A percentile compares a stretch with the other conserved stretches of the same genome.
Evolutionary conservation across 768 basidiomycete species (phyloP).

Genomic region (Russula emetica): DNA sequence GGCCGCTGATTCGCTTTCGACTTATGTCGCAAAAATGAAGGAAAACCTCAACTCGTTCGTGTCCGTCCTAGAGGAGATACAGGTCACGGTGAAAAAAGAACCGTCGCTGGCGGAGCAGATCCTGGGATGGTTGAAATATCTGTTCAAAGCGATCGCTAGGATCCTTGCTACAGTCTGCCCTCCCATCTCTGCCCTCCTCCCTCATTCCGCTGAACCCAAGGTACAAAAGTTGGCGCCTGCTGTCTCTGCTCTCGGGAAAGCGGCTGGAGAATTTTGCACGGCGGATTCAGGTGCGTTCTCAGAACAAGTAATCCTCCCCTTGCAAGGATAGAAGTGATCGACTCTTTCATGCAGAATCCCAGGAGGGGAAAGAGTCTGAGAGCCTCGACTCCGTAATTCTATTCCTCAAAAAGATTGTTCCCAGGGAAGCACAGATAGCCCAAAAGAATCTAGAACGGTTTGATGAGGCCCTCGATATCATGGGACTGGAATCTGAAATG

Average conservation of each 20-base stretch:
- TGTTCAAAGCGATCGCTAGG: conserved; percentile 15
- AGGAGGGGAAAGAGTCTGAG: conserved; percentile 5
- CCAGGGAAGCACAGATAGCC: conserved; percentile 15
- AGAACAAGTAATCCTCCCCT: neutral
- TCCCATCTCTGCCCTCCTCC: neutral
- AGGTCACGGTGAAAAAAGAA: conserved; percentile 1
- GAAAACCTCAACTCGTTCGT: conserved; percentile 8
- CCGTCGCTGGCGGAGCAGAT: conserved; percentile 1
- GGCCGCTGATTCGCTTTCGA: conserved; percentile 8
- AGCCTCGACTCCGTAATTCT: conserved; percentile 13
- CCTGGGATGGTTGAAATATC: conserved; percentile 15
- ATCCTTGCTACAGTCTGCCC: conserved; percentile 7
- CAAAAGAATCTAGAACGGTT: conserved; percentile 11
- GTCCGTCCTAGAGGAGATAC: conserved; percentile 11
- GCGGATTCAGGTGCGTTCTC: conserved; percentile 5
- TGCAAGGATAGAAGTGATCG: neutral
- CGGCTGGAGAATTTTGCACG: conserved; percentile 7
- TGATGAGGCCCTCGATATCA: conserved; percentile 17
- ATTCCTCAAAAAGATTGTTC: conserved; percentile 21
- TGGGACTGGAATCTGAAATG: conserved; percentile 20
- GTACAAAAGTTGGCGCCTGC: neutral
- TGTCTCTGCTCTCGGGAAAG: conserved; percentile 15
- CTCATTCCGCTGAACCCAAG: too few relatives aligned
- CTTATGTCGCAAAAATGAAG: conserved; percentile 4
- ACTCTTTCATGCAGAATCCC: conserved; percentile 3